Evolutionary conservation across 2,329 filamentous ascomycete species (phyloP).

Genomic region (Neofusicoccum parvum): DNA sequence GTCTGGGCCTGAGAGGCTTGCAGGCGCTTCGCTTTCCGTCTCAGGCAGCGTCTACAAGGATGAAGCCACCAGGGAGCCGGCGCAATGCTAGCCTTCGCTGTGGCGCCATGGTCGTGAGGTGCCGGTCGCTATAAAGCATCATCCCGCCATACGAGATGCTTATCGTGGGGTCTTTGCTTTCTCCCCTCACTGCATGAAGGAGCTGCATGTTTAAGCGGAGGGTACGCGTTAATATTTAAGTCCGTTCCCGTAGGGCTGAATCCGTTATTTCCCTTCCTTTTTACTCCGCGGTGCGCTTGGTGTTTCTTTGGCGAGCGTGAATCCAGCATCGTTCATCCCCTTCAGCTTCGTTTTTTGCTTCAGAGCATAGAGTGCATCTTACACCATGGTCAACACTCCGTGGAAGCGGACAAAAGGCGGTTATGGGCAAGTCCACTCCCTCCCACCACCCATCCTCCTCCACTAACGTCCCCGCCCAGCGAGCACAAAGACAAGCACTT

Average conservation of each 20-base stretch:
- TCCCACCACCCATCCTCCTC: no score
- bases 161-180: neutral
- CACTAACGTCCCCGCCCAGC: neutral
- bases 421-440: neutral
- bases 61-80: neutral
- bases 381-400: slow-evolving; percentile 3
- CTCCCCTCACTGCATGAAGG: neutral
- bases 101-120: neutral
- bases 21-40: neutral
- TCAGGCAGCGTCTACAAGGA: neutral
- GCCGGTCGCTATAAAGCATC: neutral
- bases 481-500: slow-evolving; percentile 26
- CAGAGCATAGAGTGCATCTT: neutral
- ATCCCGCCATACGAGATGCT: neutral
- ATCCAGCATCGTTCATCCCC: neutral
- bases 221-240: neutral
- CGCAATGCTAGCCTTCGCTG: neutral
- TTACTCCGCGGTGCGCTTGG: neutral
- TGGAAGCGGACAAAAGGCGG: neutral
- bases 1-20: neutral
- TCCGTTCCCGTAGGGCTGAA: neutral
- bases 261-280: neutral
- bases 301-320: neutral
- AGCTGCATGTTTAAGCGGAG: neutral
- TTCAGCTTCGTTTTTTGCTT: neutral